Conservation (phyloP, 495 filamentous ascomycete genomes). For the Hypoxylon fragiforme region DNA sequence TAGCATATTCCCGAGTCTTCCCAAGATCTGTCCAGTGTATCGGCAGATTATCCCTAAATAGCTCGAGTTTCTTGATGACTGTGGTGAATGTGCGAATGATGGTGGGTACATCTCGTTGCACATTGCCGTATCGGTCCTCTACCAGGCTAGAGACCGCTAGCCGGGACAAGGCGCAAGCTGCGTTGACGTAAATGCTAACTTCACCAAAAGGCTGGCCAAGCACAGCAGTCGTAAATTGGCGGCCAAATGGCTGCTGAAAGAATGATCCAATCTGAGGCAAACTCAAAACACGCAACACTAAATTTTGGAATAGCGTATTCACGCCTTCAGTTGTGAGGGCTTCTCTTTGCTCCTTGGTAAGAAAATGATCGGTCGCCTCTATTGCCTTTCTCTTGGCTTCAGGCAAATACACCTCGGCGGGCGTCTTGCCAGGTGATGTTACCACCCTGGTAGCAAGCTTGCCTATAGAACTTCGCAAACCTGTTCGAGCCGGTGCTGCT, state of each 20-base stretch:
- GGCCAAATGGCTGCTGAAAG: slow-evolving; percentile 71
- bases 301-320: slow-evolving; percentile 38
- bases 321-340: slow-evolving; percentile 46
- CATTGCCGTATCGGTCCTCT: slow-evolving; percentile 88
- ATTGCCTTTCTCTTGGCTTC: slow-evolving; percentile 42
- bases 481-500: slow-evolving; percentile 8
- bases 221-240: slow-evolving; percentile 62
- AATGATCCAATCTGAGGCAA: slow-evolving; percentile 61
- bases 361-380: slow-evolving; percentile 44
- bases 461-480: slow-evolving; percentile 47
- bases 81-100: slow-evolving; percentile 72
- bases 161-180: slow-evolving; percentile 66
- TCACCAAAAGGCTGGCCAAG: slow-evolving; percentile 70
- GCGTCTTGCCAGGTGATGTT: slow-evolving; percentile 61
- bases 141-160: slow-evolving; percentile 71
- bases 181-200: slow-evolving; percentile 66
- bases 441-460: slow-evolving; percentile 60
- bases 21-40: slow-evolving; percentile 84
- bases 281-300: slow-evolving; percentile 44
- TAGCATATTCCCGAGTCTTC: slow-evolving; percentile 48
- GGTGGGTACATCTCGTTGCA: slow-evolving; percentile 72
- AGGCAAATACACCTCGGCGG: slow-evolving; percentile 45
- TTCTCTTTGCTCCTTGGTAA: slow-evolving; percentile 51
- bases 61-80: slow-evolving; percentile 69
- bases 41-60: slow-evolving; percentile 61